phyloP scores from a whole-genome alignment of 2,329 filamentous ascomycete species.

The Niveomyces coronatus region DNA sequence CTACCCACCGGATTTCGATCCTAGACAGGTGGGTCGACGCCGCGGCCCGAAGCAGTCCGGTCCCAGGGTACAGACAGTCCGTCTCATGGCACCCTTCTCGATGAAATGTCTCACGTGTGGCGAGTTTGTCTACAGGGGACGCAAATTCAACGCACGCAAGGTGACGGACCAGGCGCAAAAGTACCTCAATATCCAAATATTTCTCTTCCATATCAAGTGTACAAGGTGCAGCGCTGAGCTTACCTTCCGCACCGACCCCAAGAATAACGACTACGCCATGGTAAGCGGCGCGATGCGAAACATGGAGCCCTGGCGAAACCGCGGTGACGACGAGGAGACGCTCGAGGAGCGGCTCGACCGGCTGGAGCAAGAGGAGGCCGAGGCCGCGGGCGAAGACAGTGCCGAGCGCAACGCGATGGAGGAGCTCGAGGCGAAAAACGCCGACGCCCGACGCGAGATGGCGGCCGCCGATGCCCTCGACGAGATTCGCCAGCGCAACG shows the following conservation, averaged over 20 bases:
- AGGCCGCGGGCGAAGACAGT: conserved; percentile 47
- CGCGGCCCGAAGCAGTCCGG: conserved; percentile 61
- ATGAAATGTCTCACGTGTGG: conserved; percentile 38
- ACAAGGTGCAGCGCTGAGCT: conserved; percentile 81
- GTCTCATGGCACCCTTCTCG: conserved; percentile 56
- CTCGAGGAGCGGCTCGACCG: conserved; percentile 81
- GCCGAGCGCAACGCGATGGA: conserved; percentile 82
- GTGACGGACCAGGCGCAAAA: conserved; percentile 80
- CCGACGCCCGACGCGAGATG: conserved; percentile 92
- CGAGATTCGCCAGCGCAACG: conserved; percentile 87
- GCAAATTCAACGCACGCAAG: conserved; percentile 93
- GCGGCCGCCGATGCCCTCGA: conserved; percentile 91
- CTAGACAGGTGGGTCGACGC: conserved; percentile 63
- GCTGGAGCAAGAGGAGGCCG: conserved; percentile 63
- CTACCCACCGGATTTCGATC: conserved; percentile 79
- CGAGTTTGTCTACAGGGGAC: conserved; percentile 84
- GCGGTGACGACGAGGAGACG: conserved; percentile 58
- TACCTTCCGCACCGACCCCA: conserved; percentile 88
- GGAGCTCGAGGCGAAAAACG: conserved; percentile 85
- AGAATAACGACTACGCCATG: conserved; percentile 81
- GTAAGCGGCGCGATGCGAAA: conserved; percentile 82
- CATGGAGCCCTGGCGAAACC: conserved; percentile 78
- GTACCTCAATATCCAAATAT: conserved; percentile 82
- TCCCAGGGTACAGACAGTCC: conserved; percentile 74
- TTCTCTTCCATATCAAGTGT: conserved; percentile 74